Evolutionary conservation across 179 eudicot species (phyloP), one percentile per base, ranked within the genome.

Genomic region (Nepenthes alata): DNA sequence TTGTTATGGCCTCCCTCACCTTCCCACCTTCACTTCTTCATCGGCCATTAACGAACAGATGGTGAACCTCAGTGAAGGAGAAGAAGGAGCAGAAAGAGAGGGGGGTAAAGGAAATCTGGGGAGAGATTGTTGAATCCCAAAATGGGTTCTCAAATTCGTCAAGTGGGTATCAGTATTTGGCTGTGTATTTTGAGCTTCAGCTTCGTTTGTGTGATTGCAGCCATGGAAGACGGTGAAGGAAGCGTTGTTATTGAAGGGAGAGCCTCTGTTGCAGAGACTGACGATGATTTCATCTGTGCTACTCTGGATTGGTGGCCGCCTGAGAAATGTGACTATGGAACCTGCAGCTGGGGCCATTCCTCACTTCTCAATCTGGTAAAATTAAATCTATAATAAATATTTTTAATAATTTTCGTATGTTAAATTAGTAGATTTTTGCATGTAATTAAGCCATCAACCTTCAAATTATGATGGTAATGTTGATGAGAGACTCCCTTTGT

Each of bases 231-330:
- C 3, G 70, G 37, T 6, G 48, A 49, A 56, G 64, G 37, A 51
- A 64, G 37, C 49, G 89, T 86, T 52, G 54, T 39, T 0, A 83
- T 91, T 61, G 83, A 89, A 81, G 93, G 89, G 45, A 75, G 60
- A 15, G 55, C 38, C 61, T 56, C 73, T 53, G 80, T 89, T 80
- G 98, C 78, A 53, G 67, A 57, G 60, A 89, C 63, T 55, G 93
- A 91, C 61, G 72, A 69, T 49, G 81, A 86, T 78, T 91, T 78
- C 68, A 75, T 91, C 3, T 89, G 98, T 77, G 96, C 98, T 1
- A 91, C 98, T 6, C 62, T 91, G 76, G 98, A 91, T 76, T 91
- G 96, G 98, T 91, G 98, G 98, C 98, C 98, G 53, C 89, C 95
- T 83, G 79, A 88, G 70, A 91, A 89, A 66, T 91, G 96, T 81